Percentiles rank a stretch among this genome's conserved stretches.
Evolutionary conservation across 306 rosid species (phyloP).

Genomic region (Chamaecrista fasciculata): DNA sequence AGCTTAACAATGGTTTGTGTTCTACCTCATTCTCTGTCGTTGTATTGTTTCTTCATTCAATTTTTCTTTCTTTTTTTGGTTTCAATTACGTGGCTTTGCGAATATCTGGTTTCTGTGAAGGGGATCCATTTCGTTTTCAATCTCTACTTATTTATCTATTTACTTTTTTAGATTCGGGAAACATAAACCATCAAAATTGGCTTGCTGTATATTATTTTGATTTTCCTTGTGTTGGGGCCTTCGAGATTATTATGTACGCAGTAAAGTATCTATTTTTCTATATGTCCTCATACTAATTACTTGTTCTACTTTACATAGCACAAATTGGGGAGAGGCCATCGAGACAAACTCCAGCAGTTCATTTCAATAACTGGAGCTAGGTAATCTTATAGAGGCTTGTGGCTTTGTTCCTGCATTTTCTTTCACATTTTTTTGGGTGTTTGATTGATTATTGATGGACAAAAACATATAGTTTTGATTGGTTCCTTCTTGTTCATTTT

Average conservation of each 20-base stretch:
- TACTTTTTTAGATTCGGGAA: background rate
- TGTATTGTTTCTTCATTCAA: background rate
- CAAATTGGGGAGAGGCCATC: slow-evolving; percentile 87
- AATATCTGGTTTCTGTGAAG: too few species aligned
- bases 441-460: background rate
- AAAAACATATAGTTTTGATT: too few species aligned
- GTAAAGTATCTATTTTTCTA: too few species aligned
- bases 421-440: background rate
- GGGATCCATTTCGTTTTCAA: background rate
- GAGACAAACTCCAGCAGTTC: slow-evolving; percentile 97
- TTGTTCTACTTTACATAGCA: slow-evolving; percentile 55
- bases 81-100: too few species aligned
- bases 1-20: slow-evolving; percentile 29
- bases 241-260: too few species aligned
- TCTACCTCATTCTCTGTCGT: background rate
- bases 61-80: background rate
- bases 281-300: background rate
- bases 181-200: background rate
- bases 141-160: background rate
- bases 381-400: slow-evolving; percentile 41
- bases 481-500: too few species aligned
- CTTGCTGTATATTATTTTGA: background rate
- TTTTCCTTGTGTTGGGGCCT: background rate
- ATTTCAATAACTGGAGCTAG: slow-evolving; percentile 88
- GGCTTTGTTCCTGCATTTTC: slow-evolving; percentile 10